Conservation (phyloP, 805 yeast species). For the Zygosaccharomyces lentus region DNA sequence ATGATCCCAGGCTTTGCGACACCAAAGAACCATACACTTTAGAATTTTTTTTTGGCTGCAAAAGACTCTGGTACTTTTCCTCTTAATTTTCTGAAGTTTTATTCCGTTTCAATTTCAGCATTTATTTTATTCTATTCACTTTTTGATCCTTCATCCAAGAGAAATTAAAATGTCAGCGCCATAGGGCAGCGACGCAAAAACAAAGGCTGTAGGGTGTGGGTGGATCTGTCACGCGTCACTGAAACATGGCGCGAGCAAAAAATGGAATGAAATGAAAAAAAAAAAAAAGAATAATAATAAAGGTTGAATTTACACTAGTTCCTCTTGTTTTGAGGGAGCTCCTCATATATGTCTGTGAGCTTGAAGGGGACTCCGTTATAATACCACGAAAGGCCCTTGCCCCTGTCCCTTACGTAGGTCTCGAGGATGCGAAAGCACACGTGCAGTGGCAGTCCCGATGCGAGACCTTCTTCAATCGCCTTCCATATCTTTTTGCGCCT, state of each 20-base stretch:
- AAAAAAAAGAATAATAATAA: not conserved
- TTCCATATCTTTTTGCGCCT: conserved; percentile 33
- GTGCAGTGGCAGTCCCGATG: conserved; percentile 22
- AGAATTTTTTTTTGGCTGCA: too few relatives aligned
- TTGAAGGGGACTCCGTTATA: conserved; percentile 32
- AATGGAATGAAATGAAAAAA: not conserved
- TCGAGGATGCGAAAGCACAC: conserved; percentile 26
- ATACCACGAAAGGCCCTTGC: conserved; percentile 28
- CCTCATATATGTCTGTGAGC: conserved; percentile 15
- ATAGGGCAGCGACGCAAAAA: conserved; percentile 5
- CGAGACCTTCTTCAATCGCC: conserved; percentile 28
- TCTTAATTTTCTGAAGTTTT: not conserved
- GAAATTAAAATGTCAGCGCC: conserved; percentile 1
- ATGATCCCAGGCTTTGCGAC: not conserved
- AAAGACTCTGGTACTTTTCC: not conserved
- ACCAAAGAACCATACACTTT: not conserved
- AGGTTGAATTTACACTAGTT: not conserved
- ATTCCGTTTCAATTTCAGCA: not conserved
- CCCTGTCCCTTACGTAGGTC: conserved; percentile 20
- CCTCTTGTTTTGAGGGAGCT: conserved; percentile 1
- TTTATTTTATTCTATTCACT: not conserved
- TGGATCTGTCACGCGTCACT: conserved; percentile 3
- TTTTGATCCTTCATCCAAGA: not conserved
- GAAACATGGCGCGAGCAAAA: not conserved
- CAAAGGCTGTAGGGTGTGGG: not conserved